Conservation (phyloP, 345 rosid genomes). For the Eucalyptus marginata region DNA sequence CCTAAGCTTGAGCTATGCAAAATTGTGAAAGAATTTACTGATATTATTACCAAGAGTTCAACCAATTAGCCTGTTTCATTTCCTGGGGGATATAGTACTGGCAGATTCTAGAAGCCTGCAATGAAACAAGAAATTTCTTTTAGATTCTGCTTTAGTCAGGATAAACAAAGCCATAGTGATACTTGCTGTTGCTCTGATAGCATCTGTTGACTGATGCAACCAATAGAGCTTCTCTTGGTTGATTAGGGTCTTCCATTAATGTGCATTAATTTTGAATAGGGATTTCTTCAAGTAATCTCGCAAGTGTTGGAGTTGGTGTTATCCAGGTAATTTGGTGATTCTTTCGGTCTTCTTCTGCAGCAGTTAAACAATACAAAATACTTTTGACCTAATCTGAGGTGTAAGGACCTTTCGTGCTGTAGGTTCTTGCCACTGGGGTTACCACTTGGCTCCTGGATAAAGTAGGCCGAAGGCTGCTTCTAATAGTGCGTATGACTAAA, state of each 20-base stretch:
- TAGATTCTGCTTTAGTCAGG: background rate
- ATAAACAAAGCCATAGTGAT: background rate
- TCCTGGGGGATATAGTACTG: background rate
- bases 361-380: background rate
- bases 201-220: background rate
- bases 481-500: constrained; percentile 39
- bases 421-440: constrained; percentile 80
- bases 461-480: constrained; percentile 85
- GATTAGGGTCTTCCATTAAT: background rate
- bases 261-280: constrained; percentile 26
- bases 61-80: background rate
- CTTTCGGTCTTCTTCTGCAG: background rate
- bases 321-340: constrained; percentile 52
- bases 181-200: background rate
- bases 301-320: constrained; percentile 69
- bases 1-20: background rate
- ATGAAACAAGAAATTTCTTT: background rate
- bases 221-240: background rate
- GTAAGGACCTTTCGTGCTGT: background rate
- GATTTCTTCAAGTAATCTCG: constrained; percentile 51
- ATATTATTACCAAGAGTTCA: background rate
- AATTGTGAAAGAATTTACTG: background rate
- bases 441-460: constrained; percentile 82
- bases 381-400: background rate
- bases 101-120: background rate